phyloP scores from a whole-genome alignment of 331 rosid genomes.

The Quercus lobata region DNA sequence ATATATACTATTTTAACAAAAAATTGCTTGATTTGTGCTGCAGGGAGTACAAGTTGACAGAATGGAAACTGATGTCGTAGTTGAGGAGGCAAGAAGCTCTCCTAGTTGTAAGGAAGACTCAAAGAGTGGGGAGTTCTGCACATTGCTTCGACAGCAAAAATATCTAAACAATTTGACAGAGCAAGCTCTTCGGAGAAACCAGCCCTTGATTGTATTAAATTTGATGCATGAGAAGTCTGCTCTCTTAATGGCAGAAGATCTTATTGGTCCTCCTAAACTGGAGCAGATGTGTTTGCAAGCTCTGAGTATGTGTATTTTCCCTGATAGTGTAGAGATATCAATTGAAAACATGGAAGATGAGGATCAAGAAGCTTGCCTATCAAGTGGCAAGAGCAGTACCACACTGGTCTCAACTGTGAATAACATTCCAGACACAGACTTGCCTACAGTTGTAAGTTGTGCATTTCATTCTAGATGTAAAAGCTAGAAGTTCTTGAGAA shows the following conservation, averaged over 20 bases:
- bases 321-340: constrained; percentile 54
- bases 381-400: constrained; percentile 37
- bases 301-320: constrained; percentile 59
- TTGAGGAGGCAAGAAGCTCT: constrained; percentile 46
- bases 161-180: constrained; percentile 68
- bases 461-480: neutral
- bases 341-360: constrained; percentile 41
- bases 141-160: constrained; percentile 72
- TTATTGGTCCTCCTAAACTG: constrained; percentile 48
- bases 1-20: no score
- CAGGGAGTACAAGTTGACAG: constrained; percentile 77
- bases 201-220: constrained; percentile 69
- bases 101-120: constrained; percentile 39
- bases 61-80: constrained; percentile 41
- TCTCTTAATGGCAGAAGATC: constrained; percentile 41
- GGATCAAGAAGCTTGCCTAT: constrained; percentile 38
- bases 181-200: constrained; percentile 84
- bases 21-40: constrained; percentile 22
- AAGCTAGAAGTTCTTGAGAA: neutral
- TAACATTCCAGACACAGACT: constrained; percentile 48
- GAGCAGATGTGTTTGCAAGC: constrained; percentile 88
- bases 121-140: constrained; percentile 51
- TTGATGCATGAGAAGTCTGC: constrained; percentile 56
- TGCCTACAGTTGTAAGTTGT: constrained; percentile 66
- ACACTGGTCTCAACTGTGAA: constrained; percentile 32